These are phyloP conservation scores for Penicillium roqueforti DNA, from an alignment of 495 filamentous ascomycete genomes.

Conservation along the genomic window DNA sequence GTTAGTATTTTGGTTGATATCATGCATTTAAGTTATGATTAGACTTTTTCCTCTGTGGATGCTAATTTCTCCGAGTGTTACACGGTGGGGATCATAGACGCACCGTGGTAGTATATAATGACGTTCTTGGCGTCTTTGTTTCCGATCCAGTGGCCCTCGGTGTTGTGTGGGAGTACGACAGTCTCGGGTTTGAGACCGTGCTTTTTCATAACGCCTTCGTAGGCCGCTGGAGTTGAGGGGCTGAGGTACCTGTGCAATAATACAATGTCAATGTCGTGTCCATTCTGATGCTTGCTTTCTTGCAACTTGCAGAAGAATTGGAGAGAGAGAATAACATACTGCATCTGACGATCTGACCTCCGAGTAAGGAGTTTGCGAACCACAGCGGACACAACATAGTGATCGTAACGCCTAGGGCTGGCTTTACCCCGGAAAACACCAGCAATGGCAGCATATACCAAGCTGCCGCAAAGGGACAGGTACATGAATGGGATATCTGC, in stretches of 20 bases:
- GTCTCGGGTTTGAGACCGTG: conserved; percentile 44
- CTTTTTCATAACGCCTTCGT: conserved; percentile 42
- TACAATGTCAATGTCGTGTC: conserved; percentile 3
- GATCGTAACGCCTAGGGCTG: conserved; percentile 28
- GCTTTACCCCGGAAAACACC: conserved; percentile 37
- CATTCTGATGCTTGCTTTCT: background rate
- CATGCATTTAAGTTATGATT: background rate
- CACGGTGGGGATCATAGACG: conserved; percentile 2
- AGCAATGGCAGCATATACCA: conserved; percentile 29
- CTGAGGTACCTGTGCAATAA: conserved; percentile 24
- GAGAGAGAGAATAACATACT: conserved; percentile 25
- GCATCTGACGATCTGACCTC: conserved; percentile 26
- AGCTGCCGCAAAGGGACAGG: conserved; percentile 17
- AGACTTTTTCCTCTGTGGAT: background rate
- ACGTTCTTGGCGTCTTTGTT: conserved; percentile 51
- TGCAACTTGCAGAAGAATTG: background rate
- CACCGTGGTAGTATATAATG: conserved; percentile 59
- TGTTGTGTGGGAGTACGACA: conserved; percentile 46
- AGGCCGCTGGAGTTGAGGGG: conserved; percentile 41
- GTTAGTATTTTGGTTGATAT: background rate
- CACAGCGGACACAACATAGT: conserved; percentile 33
- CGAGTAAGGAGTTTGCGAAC: conserved; percentile 23
- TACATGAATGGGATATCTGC: conserved; percentile 23
- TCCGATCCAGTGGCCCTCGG: conserved; percentile 58
- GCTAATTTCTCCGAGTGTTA: background rate